Conservation (phyloP, 2,329 filamentous ascomycete genomes). For the Colletotrichum zoysiae region DNA sequence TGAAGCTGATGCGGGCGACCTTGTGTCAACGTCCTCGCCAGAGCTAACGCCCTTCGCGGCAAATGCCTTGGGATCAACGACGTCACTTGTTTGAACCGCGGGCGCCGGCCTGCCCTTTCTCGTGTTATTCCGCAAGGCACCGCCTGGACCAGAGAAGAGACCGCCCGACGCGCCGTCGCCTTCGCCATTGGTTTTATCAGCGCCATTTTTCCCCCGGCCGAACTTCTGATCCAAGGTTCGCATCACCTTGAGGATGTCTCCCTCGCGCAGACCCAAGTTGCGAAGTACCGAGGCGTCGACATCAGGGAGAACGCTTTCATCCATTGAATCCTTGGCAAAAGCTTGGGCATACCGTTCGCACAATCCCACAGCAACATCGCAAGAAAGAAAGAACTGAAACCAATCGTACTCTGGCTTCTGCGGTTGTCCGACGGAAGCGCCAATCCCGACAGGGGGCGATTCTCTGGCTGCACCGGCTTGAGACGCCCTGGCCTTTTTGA, state of each 20-base stretch:
- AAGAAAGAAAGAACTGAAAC: slow-evolving; percentile 98
- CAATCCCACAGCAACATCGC: slow-evolving; percentile 90
- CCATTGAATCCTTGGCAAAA: slow-evolving; percentile 93
- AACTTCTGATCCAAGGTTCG: slow-evolving; percentile 87
- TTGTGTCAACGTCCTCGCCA: slow-evolving; percentile 50
- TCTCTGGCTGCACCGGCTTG: slow-evolving; percentile 45
- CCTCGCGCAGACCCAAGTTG: slow-evolving; percentile 92
- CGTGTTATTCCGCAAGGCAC: slow-evolving; percentile 92
- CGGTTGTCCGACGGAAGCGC: slow-evolving; percentile 70
- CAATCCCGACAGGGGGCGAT: slow-evolving; percentile 50
- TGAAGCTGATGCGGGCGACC: slow-evolving; percentile 21
- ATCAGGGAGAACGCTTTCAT: slow-evolving; percentile 90
- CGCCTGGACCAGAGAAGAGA: slow-evolving; percentile 94
- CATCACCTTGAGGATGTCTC: slow-evolving; percentile 96
- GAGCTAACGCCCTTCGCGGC: slow-evolving; percentile 68
- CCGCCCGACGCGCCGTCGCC: slow-evolving; percentile 59
- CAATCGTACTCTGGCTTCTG: slow-evolving; percentile 89
- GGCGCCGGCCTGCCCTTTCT: slow-evolving; percentile 91
- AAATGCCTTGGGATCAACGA: slow-evolving; percentile 89
- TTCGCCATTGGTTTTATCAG: slow-evolving; percentile 67
- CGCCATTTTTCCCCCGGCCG: slow-evolving; percentile 73
- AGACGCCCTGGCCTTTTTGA: slow-evolving; percentile 68
- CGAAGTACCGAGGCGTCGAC: slow-evolving; percentile 86
- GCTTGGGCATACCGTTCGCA: slow-evolving; percentile 95
- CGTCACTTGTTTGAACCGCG: slow-evolving; percentile 85